Evolutionary conservation across 441 rosid genomes (phyloP).

Genomic region (Daphne laureola): DNA sequence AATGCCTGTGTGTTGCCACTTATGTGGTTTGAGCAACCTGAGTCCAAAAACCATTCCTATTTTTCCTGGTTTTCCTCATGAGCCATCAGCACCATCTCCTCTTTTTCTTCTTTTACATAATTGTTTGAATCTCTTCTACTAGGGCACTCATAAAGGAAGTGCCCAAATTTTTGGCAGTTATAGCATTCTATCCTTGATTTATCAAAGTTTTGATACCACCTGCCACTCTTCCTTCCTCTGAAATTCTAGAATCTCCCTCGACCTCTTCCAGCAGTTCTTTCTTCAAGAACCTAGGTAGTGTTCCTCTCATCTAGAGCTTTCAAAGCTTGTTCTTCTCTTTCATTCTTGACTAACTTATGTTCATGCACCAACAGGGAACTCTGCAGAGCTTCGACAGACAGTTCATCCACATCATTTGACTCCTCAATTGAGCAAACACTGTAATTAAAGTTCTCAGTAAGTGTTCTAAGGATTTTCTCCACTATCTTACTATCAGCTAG

Average conservation of each 20-base stretch:
- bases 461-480: too few relatives aligned
- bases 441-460: too few relatives aligned
- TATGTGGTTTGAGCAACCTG: neutral
- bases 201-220: neutral
- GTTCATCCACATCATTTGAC: too few relatives aligned
- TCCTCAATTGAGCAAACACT: too few relatives aligned
- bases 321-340: neutral
- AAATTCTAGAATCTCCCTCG: neutral
- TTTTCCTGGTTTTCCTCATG: too few relatives aligned
- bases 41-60: neutral
- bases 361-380: neutral
- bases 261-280: neutral
- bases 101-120: neutral
- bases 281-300: too few relatives aligned
- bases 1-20: neutral
- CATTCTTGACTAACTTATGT: neutral
- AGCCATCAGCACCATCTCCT: neutral
- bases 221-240: neutral
- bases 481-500: too few relatives aligned
- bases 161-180: neutral
- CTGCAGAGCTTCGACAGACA: too few relatives aligned
- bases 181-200: neutral
- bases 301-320: neutral
- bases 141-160: neutral
- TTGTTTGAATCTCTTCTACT: too few relatives aligned